Evolutionary conservation across 1,284 basidiomycete genomes (phyloP), one percentile per base, ranked within the genome.

Genomic region (Ganoderma boninense): DNA sequence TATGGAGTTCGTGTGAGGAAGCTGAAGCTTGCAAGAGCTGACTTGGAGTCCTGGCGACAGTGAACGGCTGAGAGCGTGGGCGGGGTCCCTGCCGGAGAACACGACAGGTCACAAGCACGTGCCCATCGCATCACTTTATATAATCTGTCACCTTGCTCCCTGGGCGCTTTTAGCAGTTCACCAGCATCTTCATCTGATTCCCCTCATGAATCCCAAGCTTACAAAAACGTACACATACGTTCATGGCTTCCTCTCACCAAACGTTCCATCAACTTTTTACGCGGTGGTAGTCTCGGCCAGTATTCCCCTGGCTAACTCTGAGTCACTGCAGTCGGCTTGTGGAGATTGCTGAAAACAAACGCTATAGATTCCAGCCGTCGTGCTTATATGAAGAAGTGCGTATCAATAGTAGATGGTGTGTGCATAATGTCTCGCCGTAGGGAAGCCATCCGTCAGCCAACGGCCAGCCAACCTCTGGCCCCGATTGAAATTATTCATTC

Each of bases 71-170:
- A 32, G 29, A 32, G 29, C 29, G 29, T 32, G 29, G 4, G 29
- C 29, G 4, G 29, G 29, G 29, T 32, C 29, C 29, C 29, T 32
- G 29, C 29, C 44, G 23, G 11, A n/a, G 20, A 52, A 26, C 49
- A 52, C 49, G 49, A 52, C 23, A 23, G 49, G 49, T 52, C 49
- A 52, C 49, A 52, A 11, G 49, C 49, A 52, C 49, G 49, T 52
- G 49, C 23, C 11, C 23, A 4, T 4, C 11, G 2, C 49, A 52
- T 52, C 49, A 52, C 23, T 10, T 26, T 11, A 52, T 26, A 52
- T 52, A 20, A 14, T 26, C 23, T 11, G 49, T 52, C 49, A 52
- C 49, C 13, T 23, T 26, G 2, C 23, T 14, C 4, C 10, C 1
- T 23, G 23, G 23, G 49, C 49, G 49, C 49, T 8, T 52, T 13